Evolutionary conservation across 148 eudicot genomes (phyloP).

Genomic region (Rheum nobile): DNA sequence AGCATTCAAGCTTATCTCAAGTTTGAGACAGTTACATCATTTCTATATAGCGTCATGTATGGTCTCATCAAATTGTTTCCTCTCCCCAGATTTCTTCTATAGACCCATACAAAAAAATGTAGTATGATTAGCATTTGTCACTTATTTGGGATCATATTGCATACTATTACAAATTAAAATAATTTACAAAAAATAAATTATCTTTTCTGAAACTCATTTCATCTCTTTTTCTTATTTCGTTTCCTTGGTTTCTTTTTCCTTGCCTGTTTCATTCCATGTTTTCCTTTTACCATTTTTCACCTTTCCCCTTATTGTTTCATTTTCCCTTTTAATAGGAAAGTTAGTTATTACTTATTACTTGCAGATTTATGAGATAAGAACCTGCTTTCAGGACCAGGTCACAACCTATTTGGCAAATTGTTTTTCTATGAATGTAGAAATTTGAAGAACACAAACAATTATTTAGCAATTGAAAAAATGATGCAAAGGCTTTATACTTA

Average conservation of each 20-base stretch:
- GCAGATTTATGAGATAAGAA: not conserved
- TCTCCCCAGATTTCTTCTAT: not conserved
- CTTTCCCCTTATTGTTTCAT: not conserved
- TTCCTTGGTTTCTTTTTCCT: not conserved
- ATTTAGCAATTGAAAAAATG: not conserved
- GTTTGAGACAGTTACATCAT: not conserved
- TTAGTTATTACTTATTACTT: not conserved
- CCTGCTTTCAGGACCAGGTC: not conserved
- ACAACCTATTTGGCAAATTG: not conserved
- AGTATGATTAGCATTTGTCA: not conserved
- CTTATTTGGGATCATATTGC: not conserved
- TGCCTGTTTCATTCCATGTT: not conserved
- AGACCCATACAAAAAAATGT: not conserved
- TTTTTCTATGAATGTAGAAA: not conserved
- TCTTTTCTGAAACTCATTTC: not conserved
- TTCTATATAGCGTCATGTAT: not conserved
- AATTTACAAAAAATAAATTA: not conserved
- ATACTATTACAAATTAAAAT: not conserved
- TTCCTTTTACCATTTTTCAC: not conserved
- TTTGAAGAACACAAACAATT: not conserved
- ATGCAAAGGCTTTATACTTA: not conserved
- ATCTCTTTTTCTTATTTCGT: not conserved
- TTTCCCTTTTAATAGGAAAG: not conserved
- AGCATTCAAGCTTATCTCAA: not conserved
- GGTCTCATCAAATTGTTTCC: not conserved